phyloP scores from a whole-genome alignment of 495 filamentous ascomycete species.

The Chlorociboria aeruginascens region DNA sequence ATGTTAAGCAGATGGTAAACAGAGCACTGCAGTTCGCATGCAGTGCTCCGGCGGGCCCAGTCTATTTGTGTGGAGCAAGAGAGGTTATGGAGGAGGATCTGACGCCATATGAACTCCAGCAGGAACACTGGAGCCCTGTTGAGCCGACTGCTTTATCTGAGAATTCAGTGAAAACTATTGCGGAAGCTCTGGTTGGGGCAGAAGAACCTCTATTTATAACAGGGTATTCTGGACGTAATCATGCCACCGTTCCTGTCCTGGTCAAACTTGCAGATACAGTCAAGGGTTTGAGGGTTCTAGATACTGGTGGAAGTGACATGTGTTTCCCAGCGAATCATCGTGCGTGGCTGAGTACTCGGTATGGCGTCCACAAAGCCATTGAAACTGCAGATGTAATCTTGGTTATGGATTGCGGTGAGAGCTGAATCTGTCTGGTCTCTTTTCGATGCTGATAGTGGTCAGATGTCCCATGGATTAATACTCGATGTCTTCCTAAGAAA shows the following conservation, averaged over 20 bases:
- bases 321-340: slow-evolving; percentile 80
- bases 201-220: slow-evolving; percentile 70
- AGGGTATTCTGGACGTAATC: slow-evolving; percentile 72
- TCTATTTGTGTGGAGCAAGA: slow-evolving; percentile 73
- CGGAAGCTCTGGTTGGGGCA: slow-evolving; percentile 58
- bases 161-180: slow-evolving; percentile 53
- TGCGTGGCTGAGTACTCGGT: slow-evolving; percentile 60
- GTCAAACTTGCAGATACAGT: slow-evolving; percentile 69
- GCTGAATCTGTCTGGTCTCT: neutral
- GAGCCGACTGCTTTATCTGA: slow-evolving; percentile 61
- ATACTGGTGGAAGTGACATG: slow-evolving; percentile 90
- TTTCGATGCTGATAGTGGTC: neutral
- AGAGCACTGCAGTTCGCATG: slow-evolving; percentile 79
- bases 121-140: slow-evolving; percentile 62
- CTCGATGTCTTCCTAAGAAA: slow-evolving; percentile 44
- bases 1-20: slow-evolving; percentile 93
- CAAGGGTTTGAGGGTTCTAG: slow-evolving; percentile 70
- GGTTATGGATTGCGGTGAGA: slow-evolving; percentile 61
- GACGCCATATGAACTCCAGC: slow-evolving; percentile 63
- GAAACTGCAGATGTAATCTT: slow-evolving; percentile 73
- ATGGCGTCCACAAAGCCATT: slow-evolving; percentile 63
- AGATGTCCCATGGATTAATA: slow-evolving; percentile 54
- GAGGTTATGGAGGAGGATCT: slow-evolving; percentile 94
- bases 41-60: slow-evolving; percentile 72
- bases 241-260: slow-evolving; percentile 54